Conservation (phyloP, 2,329 filamentous ascomycete species). For the Colletotrichum cordylinicola region DNA sequence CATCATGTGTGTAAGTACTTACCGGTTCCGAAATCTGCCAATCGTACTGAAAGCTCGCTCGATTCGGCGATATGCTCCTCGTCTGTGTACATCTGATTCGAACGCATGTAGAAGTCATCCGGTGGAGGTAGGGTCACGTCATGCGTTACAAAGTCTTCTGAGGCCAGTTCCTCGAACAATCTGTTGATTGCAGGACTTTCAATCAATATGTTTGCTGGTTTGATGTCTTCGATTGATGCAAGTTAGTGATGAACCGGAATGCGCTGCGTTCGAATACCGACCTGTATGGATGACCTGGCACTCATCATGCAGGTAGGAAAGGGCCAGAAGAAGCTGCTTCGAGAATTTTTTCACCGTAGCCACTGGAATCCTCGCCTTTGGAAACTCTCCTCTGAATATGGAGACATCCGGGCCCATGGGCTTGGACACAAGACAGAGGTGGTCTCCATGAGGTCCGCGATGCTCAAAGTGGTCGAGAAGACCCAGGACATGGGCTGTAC, state of each 20-base stretch:
- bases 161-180: background rate
- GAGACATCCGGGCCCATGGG: background rate
- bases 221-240: background rate
- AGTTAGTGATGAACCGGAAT: accelerated
- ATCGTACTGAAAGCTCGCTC: background rate
- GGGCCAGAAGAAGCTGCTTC: background rate
- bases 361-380: background rate
- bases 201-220: background rate
- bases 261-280: accelerated
- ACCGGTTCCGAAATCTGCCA: background rate
- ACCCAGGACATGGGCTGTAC: background rate
- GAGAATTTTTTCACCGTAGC: background rate
- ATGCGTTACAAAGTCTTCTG: background rate
- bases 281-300: background rate
- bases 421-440: background rate
- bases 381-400: background rate
- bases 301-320: background rate
- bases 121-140: background rate
- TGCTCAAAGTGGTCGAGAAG: background rate
- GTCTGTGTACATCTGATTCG: background rate
- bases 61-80: background rate
- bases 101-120: background rate
- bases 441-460: background rate
- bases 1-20: background rate
- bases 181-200: background rate